Conservation (phyloP, 257 asterid genomes). For the Verbena officinalis region DNA sequence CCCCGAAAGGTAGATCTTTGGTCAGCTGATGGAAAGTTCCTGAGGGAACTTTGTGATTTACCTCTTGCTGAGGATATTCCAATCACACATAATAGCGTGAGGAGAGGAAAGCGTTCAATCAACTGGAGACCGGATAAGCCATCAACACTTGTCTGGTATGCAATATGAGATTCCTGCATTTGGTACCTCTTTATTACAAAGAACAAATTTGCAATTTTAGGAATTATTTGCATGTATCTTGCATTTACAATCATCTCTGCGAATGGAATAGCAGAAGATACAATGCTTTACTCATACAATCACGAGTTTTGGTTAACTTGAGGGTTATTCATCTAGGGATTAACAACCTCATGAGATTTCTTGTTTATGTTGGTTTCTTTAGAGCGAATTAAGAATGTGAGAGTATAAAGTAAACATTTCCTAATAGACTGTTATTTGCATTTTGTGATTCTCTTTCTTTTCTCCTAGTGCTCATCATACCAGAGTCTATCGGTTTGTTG, state of each 20-base stretch:
- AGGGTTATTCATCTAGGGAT: slow-evolving; percentile 16
- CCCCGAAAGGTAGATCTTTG: slow-evolving; percentile 85
- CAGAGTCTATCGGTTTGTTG: slow-evolving; percentile 1
- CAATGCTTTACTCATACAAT: not conserved
- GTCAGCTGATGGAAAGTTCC: slow-evolving; percentile 75
- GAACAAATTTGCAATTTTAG: slow-evolving; percentile 16
- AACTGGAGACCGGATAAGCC: slow-evolving; percentile 96
- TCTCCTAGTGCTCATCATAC: not conserved
- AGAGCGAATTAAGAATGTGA: slow-evolving; percentile 3
- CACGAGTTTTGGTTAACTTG: slow-evolving; percentile 12
- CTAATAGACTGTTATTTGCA: slow-evolving; percentile 9
- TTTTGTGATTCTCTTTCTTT: slow-evolving; percentile 16
- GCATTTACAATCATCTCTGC: not conserved
- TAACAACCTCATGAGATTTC: not conserved
- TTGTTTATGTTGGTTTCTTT: slow-evolving; percentile 10
- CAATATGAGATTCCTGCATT: slow-evolving; percentile 23
- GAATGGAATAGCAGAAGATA: slow-evolving; percentile 4
- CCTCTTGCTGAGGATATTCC: slow-evolving; percentile 99
- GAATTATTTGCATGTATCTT: not conserved
- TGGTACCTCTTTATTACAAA: slow-evolving; percentile 19
- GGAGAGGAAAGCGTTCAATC: slow-evolving; percentile 90
- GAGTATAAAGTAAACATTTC: not conserved
- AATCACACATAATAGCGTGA: slow-evolving; percentile 76
- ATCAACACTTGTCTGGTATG: slow-evolving; percentile 88
- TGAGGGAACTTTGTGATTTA: slow-evolving; percentile 90